Evolutionary conservation across 768 basidiomycete genomes (phyloP).

Genomic region (Agaricus sinodeliciosus): DNA sequence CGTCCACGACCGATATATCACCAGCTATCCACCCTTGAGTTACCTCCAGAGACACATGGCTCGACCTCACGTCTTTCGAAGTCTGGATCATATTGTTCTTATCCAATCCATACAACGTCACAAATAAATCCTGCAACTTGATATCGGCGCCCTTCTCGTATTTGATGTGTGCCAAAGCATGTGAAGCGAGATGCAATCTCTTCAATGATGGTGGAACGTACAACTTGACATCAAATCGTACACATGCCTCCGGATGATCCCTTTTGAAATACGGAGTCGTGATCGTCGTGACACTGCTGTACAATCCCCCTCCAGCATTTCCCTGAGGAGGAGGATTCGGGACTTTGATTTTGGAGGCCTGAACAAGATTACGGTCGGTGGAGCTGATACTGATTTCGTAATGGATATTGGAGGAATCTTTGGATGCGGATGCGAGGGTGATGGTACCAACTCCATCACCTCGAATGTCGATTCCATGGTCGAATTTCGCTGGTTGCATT

Average conservation of each 20-base stretch:
- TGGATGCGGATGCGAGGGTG: slow-evolving; percentile 35
- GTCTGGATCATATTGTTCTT: slow-evolving; percentile 42
- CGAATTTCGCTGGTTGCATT: slow-evolving; percentile 24
- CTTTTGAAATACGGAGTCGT: slow-evolving; percentile 25
- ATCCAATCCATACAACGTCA: slow-evolving; percentile 34
- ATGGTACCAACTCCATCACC: slow-evolving; percentile 48
- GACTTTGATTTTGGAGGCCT: slow-evolving; percentile 29
- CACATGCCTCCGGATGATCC: slow-evolving; percentile 27
- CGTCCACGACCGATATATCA: slow-evolving; percentile 38
- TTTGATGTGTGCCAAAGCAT: slow-evolving; percentile 39
- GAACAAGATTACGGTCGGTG: slow-evolving; percentile 32
- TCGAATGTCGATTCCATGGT: slow-evolving; percentile 40
- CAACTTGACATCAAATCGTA: slow-evolving; percentile 49
- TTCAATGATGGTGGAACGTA: slow-evolving; percentile 43
- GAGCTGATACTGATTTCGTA: slow-evolving; percentile 45
- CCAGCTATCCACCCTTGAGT: slow-evolving; percentile 58
- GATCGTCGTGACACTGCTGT: slow-evolving; percentile 31
- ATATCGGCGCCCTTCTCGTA: slow-evolving; percentile 39
- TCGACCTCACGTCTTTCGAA: slow-evolving; percentile 31
- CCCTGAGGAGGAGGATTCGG: slow-evolving; percentile 26
- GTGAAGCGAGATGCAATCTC: slow-evolving; percentile 39
- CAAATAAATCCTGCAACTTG: slow-evolving; percentile 34
- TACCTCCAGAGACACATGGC: slow-evolving; percentile 35
- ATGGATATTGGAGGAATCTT: slow-evolving; percentile 33
- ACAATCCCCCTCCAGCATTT: slow-evolving; percentile 11